These are phyloP conservation scores for Graphilbum ipis-grandicollis DNA, from an alignment of 2,329 filamentous ascomycete genomes.

Conservation along the genomic window DNA sequence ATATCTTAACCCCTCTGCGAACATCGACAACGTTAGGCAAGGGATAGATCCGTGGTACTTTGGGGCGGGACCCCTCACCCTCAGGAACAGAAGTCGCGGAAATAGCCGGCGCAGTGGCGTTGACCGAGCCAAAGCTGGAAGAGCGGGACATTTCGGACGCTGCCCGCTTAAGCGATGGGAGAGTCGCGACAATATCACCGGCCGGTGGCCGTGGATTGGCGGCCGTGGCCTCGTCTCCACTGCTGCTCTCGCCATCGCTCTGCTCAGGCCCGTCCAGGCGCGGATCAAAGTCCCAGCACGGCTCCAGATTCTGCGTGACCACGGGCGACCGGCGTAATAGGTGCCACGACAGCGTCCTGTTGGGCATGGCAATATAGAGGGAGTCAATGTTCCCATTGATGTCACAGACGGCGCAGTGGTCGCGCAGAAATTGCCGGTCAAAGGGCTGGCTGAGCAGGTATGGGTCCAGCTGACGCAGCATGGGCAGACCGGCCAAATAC, in stretches of 20 bases:
- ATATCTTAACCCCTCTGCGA: conserved; percentile 15
- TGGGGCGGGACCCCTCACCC: conserved; percentile 13
- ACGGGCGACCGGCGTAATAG: conserved; percentile 28
- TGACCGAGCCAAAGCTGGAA: conserved; percentile 21
- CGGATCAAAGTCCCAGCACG: conserved; percentile 33
- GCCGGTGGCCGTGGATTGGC: conserved; percentile 20
- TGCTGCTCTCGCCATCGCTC: conserved; percentile 12
- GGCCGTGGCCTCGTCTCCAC: conserved; percentile 7
- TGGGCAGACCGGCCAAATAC: conserved; percentile 35
- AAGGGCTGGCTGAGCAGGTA: conserved; percentile 24
- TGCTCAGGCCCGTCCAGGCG: conserved; percentile 26
- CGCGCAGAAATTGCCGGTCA: conserved; percentile 31
- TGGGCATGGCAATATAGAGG: conserved; percentile 39
- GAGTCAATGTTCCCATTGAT: conserved; percentile 37
- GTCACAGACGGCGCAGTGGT: conserved; percentile 38
- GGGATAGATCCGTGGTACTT: conserved; percentile 21
- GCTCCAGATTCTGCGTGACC: conserved; percentile 34
- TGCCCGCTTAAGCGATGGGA: conserved; percentile 29
- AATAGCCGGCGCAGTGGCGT: conserved; percentile 2
- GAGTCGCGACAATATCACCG: conserved; percentile 24
- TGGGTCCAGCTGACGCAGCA: conserved; percentile 35
- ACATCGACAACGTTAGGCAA: conserved; percentile 20
- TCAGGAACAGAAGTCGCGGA: conserved; percentile 10
- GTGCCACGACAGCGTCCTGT: conserved; percentile 38
- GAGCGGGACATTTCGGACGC: conserved; percentile 34